Base-by-base conservation (phyloP, 441 rosid species). In the Gossypium gossypioides region DNA sequence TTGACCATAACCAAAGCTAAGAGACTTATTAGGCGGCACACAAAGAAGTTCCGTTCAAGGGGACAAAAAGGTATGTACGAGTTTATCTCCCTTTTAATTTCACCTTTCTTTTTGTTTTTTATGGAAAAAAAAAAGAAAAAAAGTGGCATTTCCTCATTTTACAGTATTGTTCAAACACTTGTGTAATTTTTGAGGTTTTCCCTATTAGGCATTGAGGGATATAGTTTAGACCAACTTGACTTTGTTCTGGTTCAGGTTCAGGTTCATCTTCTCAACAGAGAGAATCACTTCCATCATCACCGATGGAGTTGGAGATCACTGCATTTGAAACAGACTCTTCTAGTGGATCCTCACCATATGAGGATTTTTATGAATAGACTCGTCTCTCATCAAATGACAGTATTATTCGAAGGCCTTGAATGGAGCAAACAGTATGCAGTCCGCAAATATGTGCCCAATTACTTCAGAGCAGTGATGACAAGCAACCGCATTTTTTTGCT, bases 1-100 rank as follows among this genome's bases (percentile, higher is more conserved):
- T 91, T 91, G 64, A 96, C 99, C 54, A 91, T 96, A 79, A 90
- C 89, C 21, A 90, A 89, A 81, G 93, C 99, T 27, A 96, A 82
- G 83, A 92, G 77, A 77, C 97, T 96, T 72, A 85, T 96, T 68
- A 86, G 84, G 83, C 88, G 97, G 6, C 98, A 91, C 80, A 96
- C 99, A 15, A 93, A 90, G 81, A 96, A 91, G 74, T 85, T 96
- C 74, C 89, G 91, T 21, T 75, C 91, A 46, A 86, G 89, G 79
- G 86, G 88, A 66, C 91, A 86, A 76, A 88, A 87, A 91, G 97
- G 98, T 95, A 46, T 42, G 83, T 77, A 6, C 10, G n/a, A 19
- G 57, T 71, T 59, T 58, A 62, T 29, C 59, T 42, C 68, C 21
- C n/a, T 42, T 74, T 55, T 12, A 55, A 55, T 29, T 18, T 44